A percentile compares a stretch with the other conserved stretches of the same genome.
These are phyloP conservation scores for Ensete ventricosum DNA, from an alignment of 176 grass and related monocot genomes.

Conservation along the genomic window DNA sequence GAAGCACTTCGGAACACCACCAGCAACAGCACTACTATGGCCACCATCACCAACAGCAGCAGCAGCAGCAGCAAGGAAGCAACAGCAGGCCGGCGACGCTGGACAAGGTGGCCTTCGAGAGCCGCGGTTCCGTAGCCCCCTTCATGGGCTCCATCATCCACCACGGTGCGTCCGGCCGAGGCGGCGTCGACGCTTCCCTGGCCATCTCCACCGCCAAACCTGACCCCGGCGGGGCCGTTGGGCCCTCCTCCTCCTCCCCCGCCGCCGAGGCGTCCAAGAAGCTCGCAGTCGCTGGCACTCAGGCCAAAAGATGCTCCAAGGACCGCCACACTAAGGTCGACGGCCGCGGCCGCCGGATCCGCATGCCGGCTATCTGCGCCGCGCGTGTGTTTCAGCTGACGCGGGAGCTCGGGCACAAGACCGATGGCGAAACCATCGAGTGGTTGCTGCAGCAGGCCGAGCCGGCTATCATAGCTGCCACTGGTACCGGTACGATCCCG, in stretches of 20 bases:
- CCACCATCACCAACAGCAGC: conserved; percentile 30
- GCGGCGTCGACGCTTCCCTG: conserved; percentile 20
- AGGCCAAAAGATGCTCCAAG: conserved; percentile 57
- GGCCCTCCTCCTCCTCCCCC: not conserved
- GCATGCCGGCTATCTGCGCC: conserved; percentile 96
- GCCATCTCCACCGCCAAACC: conserved; percentile 24
- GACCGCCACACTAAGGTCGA: conserved; percentile 98
- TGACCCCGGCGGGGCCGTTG: not conserved
- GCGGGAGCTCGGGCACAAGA: conserved; percentile 93
- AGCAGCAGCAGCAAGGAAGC: conserved; percentile 10
- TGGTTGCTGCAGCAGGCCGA: conserved; percentile 97
- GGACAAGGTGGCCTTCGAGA: conserved; percentile 40
- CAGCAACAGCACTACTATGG: conserved; percentile 32
- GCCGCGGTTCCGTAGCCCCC: conserved; percentile 24
- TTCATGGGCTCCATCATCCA: conserved; percentile 73
- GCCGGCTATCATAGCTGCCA: conserved; percentile 87
- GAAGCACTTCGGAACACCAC: conserved; percentile 60
- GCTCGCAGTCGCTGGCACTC: conserved; percentile 10
- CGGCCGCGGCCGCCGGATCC: conserved; percentile 79
- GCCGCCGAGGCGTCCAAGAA: conserved; percentile 25
- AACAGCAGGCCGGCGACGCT: conserved; percentile 8
- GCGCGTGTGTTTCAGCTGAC: conserved; percentile 96
- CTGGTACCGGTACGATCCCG: conserved; percentile 83
- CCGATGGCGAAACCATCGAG: conserved; percentile 96
- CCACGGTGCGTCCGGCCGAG: conserved; percentile 9